Conservation (phyloP, 1,284 basidiomycete genomes). For the Papiliotrema flavescens region DNA sequence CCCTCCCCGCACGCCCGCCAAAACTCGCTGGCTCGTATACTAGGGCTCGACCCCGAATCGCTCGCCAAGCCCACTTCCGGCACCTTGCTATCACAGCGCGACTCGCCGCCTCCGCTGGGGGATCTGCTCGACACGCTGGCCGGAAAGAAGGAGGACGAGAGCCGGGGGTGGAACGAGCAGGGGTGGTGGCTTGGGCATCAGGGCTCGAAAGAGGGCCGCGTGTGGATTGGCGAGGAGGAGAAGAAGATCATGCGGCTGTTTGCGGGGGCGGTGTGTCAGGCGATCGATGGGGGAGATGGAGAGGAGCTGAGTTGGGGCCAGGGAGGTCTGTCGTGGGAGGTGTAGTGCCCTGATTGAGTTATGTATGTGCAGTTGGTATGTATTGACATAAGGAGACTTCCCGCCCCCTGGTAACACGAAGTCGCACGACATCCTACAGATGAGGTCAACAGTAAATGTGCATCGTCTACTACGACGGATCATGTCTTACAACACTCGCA, state of each 20-base stretch:
- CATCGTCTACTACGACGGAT: too few species aligned
- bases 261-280: conserved; percentile 29
- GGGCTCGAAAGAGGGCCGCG: conserved; percentile 13
- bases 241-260: conserved; percentile 34
- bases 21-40: conserved; percentile 26
- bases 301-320: conserved; percentile 29
- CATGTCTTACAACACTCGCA: too few species aligned
- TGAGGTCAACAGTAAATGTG: too few species aligned
- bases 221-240: conserved; percentile 44
- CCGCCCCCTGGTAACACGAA: too few species aligned
- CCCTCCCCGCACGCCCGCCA: conserved; percentile 22
- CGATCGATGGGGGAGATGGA: conserved; percentile 32
- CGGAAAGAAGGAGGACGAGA: conserved; percentile 2
- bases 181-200: conserved; percentile 35
- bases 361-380: background rate
- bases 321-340: conserved; percentile 38
- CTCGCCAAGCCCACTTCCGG: conserved; percentile 22
- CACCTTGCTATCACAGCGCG: conserved; percentile 21
- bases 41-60: conserved; percentile 31
- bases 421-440: too few species aligned
- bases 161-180: conserved; percentile 4
- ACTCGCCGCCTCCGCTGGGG: conserved; percentile 37
- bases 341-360: conserved; percentile 20
- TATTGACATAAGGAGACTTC: background rate
- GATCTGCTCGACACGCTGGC: conserved; percentile 25